Evolutionary conservation across 2,329 filamentous ascomycete genomes (phyloP), one percentile per base, ranked within the genome.

Genomic region (Mycogone perniciosa): DNA sequence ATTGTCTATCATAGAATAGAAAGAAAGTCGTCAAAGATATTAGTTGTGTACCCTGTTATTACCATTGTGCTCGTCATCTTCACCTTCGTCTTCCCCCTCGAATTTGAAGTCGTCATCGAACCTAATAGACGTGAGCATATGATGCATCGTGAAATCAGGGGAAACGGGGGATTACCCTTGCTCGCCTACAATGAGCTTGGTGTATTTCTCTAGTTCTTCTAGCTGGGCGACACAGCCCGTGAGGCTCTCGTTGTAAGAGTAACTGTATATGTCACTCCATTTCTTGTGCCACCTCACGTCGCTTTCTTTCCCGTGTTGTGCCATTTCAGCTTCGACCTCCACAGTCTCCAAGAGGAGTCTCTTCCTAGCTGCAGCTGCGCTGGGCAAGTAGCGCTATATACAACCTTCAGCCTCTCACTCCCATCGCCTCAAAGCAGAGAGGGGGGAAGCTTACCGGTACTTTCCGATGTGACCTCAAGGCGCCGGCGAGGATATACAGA

Each of bases 191-290:
- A 82, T 79, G 43, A 75, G 71, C 62, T 81, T 82, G 2, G 77
- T 80, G 52, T 75, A 81, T 54, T 69, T 74, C 58, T 81, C 75
- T 43, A 83, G 61, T 52, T 76, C 71, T 56, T 79, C 74, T 2
- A 82, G 60, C 56, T 82, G 74, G 45, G 74, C 71, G 5, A 79
- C 73, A 62, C 80, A 79, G 4, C 75, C 74, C 6, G 76, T 79
- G 43, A 79, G 63, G 53, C 74, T 77, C 56, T 79, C 73, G 51
- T 74, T 75, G 58, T 78, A 78, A 2, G 72, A 75, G 61, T 75
- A 79, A 51, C 74, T 76, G 59, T 82, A 81, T 51, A 82, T 77
- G 58, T 81, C 75, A 33, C 72, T 72, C 76, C 78, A 80, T 51
- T 75, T 74, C 56, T 70, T 71, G 45, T 69, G 67, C 7, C 63